Evolutionary conservation across 768 basidiomycete genomes (phyloP), one percentile per base, ranked within the genome.

Genomic region (Mrakia frigida): DNA sequence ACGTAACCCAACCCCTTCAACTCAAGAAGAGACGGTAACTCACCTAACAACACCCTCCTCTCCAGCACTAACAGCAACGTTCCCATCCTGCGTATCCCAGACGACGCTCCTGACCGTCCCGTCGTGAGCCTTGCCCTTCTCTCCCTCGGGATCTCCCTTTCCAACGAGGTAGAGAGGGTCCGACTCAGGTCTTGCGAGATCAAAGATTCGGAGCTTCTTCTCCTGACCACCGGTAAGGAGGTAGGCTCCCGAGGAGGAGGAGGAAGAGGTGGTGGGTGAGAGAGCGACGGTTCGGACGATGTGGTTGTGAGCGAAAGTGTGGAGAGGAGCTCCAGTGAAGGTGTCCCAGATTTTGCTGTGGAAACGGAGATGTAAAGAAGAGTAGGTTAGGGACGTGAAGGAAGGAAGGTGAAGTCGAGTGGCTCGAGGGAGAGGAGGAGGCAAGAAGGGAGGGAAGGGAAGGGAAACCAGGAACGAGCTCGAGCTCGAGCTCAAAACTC

Each of bases 251-350:
- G 67, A 37, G 39, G 35, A 46, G 23, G 78, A 60, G 18, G 35
- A 39, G 31, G 78, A 56, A 25, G 69, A 74, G 52, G 67, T 70
- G 28, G 70, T 75, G 3, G 92, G 90, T 39, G 93, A 92, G 79
- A 97, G 84, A 31, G 94, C 94, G 73, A 98, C 93, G 67, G 90
- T 94, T 80, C 95, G 92, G 81, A 99, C 97, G 82, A 99, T 99
- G 85, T 98, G 97, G 81, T 94, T 92, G 84, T 99, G 97, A 18
- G 94, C 91, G 82, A 98, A 96, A n/a, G 96, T 97, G 80, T 97
- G 92, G 53, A 98, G 86, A 41, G 87, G 84, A n/a, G 89, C 86
- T 76, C 97, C 97, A 33, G 90, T 89, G 83, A 91, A 94, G 7
- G 94, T 92, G 84, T 98, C 93, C 94, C 94, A 98, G 79, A 98